These are phyloP conservation scores for Talaromyces amestolkiae DNA, from an alignment of 2,329 filamentous ascomycete species.

Conservation along the genomic window DNA sequence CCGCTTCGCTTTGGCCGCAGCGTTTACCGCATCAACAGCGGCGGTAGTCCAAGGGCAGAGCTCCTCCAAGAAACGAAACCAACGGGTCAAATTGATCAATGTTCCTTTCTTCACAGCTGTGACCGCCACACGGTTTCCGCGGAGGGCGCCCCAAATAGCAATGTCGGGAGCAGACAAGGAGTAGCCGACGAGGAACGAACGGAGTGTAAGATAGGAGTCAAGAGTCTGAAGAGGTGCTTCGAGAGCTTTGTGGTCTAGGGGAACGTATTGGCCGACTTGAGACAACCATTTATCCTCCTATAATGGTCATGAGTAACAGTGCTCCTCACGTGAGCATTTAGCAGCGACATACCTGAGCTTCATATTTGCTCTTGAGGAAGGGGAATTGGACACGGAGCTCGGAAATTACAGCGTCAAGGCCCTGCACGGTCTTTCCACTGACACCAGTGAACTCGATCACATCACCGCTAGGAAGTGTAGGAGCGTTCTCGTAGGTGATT, in stretches of 20 bases:
- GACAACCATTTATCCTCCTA: constrained; percentile 56
- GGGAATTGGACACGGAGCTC: constrained; percentile 37
- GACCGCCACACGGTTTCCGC: constrained; percentile 78
- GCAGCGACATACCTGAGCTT: constrained; percentile 35
- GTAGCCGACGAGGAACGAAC: constrained; percentile 83
- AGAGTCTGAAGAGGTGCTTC: constrained; percentile 72
- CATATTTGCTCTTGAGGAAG: constrained; percentile 37
- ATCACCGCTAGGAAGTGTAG: constrained; percentile 34
- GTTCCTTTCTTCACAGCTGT: constrained; percentile 76
- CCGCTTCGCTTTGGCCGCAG: constrained; percentile 67
- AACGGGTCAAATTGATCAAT: constrained; percentile 74
- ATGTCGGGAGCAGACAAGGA: constrained; percentile 72
- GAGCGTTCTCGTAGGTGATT: constrained; percentile 40
- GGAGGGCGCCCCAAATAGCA: constrained; percentile 78
- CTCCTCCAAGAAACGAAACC: constrained; percentile 84
- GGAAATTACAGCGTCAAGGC: constrained; percentile 32
- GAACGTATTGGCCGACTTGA: constrained; percentile 52
- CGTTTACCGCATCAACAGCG: constrained; percentile 68
- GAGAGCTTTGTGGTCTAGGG: constrained; percentile 76
- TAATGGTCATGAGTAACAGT: not conserved
- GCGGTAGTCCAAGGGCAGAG: constrained; percentile 72
- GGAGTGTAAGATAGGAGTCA: constrained; percentile 81
- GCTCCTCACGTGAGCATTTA: not conserved
- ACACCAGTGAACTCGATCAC: constrained; percentile 34
- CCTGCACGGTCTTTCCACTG: constrained; percentile 32